A percentile compares a stretch with the other conserved stretches of the same genome.
Conservation (phyloP, 305 asterid genomes). For the Salvia sclarea region DNA sequence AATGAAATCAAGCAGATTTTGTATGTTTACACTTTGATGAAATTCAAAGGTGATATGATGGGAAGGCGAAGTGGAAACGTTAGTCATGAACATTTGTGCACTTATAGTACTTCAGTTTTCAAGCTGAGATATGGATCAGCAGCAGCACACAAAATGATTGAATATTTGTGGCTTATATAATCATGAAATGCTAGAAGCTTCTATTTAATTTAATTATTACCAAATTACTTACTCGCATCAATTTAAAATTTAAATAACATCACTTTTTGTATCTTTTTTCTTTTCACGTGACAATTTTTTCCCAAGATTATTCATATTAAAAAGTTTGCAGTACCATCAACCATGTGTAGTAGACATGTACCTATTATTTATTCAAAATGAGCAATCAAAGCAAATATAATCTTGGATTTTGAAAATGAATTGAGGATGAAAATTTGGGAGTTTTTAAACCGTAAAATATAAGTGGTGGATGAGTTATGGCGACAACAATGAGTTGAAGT, state of each 20-base stretch:
- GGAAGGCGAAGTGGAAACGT: not conserved
- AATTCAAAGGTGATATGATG: not conserved
- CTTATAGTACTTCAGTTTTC: not conserved
- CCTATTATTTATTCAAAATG: not conserved
- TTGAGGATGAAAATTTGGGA: not conserved
- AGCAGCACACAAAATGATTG: not conserved
- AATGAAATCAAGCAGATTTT: too few relatives aligned
- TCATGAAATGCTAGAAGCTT: not conserved
- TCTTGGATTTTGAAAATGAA: not conserved
- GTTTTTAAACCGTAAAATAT: not conserved
- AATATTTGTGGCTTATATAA: not conserved
- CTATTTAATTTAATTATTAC: not conserved
- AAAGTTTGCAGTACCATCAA: too few relatives aligned
- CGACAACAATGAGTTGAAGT: constrained; percentile 26
- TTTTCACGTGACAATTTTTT: not conserved
- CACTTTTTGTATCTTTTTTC: not conserved
- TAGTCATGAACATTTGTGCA: not conserved
- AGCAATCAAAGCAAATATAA: not conserved
- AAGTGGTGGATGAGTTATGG: constrained; percentile 1
- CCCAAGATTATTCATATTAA: too few relatives aligned
- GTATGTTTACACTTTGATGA: not conserved
- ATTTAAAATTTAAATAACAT: not conserved
- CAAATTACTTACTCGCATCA: not conserved
- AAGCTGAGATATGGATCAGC: not conserved
- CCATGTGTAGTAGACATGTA: too few relatives aligned